Base-by-base conservation (phyloP, 768 basidiomycete genomes). In the Russula lepida region DNA sequence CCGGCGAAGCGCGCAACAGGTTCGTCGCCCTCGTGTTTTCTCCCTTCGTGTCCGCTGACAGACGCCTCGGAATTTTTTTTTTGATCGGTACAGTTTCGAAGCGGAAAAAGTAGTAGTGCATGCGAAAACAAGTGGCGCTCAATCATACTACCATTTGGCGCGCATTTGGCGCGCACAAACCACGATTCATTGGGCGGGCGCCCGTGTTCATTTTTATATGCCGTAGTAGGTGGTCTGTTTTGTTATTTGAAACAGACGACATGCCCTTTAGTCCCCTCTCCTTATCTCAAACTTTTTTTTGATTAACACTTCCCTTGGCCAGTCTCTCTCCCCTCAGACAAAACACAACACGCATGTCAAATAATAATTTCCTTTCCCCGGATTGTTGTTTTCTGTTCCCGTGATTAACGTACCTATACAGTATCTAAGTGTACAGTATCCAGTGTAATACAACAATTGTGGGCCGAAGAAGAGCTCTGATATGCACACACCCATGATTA, bases 1-100 rank as follows among this genome's bases (percentile, higher is more conserved):
- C 64, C 71, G 0, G 63, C 72, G 33, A 73, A 72, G 63, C 72
- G 71, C 49, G 68, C 76, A 27, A 70, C 71, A 25, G 74, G 80
- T 80, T 63, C 66, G 77, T 62, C 48, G 6, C 12, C 3, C 32
- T 21, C 30, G 2, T 13, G 2, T 33, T 30, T 51, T 19, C 25
- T 13, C 8, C 39, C 35, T 33, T 32, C 15, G 43, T 12, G 43
- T 52, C 33, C 37, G 4, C 50, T 21, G 12, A 44, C 32, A 4
- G 41, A 43, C 41, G 41, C 41, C 35, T 35, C n/a, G 35, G 6
- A 32, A 13, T 35, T 43, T 13, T 23, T 19, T 9, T 6, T 30
- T 13, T 25, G 37, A 11, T 43, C 41, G 13, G 12, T 50, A 32
- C 55, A 77, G 76, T 66, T 21, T 66, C 69, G 43, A 77, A 77